These are phyloP conservation scores for Hymenochaete sp. DNA, from an alignment of 1,284 basidiomycete genomes.

Conservation along the genomic window DNA sequence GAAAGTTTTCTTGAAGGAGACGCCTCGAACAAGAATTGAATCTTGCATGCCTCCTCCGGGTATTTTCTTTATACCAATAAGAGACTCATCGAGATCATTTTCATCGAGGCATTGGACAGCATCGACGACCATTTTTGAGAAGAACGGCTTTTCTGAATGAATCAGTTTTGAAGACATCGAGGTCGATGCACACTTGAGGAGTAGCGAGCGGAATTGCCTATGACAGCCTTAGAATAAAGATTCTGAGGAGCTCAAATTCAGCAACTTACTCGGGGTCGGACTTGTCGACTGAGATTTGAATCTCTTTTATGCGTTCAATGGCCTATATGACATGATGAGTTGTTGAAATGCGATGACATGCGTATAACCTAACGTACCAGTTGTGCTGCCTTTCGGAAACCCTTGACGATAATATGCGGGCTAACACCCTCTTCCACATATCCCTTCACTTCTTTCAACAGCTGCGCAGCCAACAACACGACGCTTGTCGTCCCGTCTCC, in stretches of 20 bases:
- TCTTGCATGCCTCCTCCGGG: slow-evolving; percentile 99
- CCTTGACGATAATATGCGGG: slow-evolving; percentile 97
- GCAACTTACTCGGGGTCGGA: slow-evolving; percentile 74
- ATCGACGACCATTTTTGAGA: slow-evolving; percentile 98
- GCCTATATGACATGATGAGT: slow-evolving; percentile 45
- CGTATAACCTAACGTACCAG: slow-evolving; percentile 46
- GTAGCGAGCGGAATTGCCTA: slow-evolving; percentile 82
- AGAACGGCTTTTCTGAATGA: slow-evolving; percentile 98
- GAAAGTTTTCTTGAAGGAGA: slow-evolving; percentile 99
- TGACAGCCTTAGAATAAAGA: slow-evolving; percentile 5
- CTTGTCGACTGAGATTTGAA: slow-evolving; percentile 89
- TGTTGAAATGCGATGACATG: slow-evolving; percentile 13
- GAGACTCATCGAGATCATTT: slow-evolving; percentile 87
- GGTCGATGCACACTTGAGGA: slow-evolving; percentile 95
- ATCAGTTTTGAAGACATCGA: slow-evolving; percentile 99
- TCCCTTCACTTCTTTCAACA: slow-evolving; percentile 86
- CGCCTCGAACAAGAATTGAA: slow-evolving; percentile 80
- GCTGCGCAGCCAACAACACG: slow-evolving; percentile 87
- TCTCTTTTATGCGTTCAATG: slow-evolving; percentile 78
- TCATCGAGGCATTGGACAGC: slow-evolving; percentile 91
- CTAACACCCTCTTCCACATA: slow-evolving; percentile 98
- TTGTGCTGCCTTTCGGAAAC: slow-evolving; percentile 82
- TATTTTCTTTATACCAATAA: slow-evolving; percentile 98
- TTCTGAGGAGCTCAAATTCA: neutral
- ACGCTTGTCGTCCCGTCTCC: slow-evolving; percentile 98